Base-by-base conservation (phyloP, 352 stramenopile species). In the Ophiocytium majus region DNA sequence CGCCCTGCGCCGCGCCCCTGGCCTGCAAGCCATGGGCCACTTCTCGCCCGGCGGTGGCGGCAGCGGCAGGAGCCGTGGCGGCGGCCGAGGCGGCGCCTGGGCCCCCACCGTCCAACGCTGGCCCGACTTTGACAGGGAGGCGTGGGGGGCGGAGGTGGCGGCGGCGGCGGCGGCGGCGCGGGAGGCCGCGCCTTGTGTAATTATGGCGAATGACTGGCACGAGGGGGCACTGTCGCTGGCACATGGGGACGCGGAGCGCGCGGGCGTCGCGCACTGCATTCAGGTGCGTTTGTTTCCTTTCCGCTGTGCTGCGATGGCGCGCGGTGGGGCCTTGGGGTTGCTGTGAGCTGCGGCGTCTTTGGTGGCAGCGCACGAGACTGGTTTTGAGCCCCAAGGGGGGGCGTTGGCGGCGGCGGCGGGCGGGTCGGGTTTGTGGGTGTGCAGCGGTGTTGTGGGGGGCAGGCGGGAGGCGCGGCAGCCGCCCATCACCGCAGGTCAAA, bases 1-100 rank as follows among this genome's bases (percentile, higher is more conserved):
- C n/a, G 90, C 91, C 23, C 85, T 89, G 32, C 85, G 93, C 63
- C 83, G 93, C 80, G 92, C 93, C 9, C 93, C 93, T 14, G 92
- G 92, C 43, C 82, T 95, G 50, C 80, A 86, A 19, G 84, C 84
- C 34, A 88, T 88, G 84, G 84, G 84, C 32, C 50, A 75, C 28
- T 88, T 87, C 85, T 91, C 66, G 76, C 91, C 85, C 43, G 63
- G 63, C 88, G 84, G 82, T 83, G 76, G 75, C 5, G 33, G 28
- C 5, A 5, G 76, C 76, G 28, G 32, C 75, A 91, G 57, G 34
- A 43, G 57, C 78, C 79, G 35, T 57, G 23, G 64, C 10, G 23
- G 9, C 33, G 28, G 34, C 80, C 49, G 85, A 63, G 35, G 35
- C 34, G 86, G 76, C 0, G 90, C 86, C 79, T 86, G 90, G 23